Evolutionary conservation across 2,329 filamentous ascomycete genomes (phyloP).

Genomic region (Fusarium phyllophilum): DNA sequence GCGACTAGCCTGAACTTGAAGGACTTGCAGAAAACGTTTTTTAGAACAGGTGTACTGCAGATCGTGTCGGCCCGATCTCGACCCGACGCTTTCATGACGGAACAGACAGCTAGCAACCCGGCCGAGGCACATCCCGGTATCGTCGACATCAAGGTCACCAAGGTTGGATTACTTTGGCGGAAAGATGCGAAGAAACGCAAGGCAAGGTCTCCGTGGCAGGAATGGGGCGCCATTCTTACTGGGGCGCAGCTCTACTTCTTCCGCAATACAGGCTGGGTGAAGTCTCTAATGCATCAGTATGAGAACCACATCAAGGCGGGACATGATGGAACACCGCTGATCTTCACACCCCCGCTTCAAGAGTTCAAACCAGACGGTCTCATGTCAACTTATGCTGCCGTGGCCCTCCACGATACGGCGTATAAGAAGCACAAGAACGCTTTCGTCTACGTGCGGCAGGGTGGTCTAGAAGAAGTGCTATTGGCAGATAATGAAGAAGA

Average conservation of each 20-base stretch:
- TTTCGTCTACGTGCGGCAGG: conserved; percentile 88
- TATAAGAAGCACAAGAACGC: conserved; percentile 98
- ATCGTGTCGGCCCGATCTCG: conserved; percentile 94
- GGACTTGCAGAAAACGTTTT: conserved; percentile 87
- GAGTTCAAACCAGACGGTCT: conserved; percentile 94
- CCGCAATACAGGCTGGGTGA: conserved; percentile 91
- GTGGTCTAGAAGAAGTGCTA: conserved; percentile 88
- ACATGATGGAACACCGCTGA: conserved; percentile 78
- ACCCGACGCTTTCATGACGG: conserved; percentile 93
- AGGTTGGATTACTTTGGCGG: conserved; percentile 93
- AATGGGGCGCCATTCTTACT: conserved; percentile 97
- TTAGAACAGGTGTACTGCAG: conserved; percentile 89
- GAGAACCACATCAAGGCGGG: conserved; percentile 83
- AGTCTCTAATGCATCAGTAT: conserved; percentile 87
- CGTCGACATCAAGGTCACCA: conserved; percentile 97
- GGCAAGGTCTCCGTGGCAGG: conserved; percentile 94
- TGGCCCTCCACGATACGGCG: conserved; percentile 83
- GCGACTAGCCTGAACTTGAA: conserved; percentile 79
- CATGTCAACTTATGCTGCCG: conserved; percentile 92
- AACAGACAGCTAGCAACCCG: conserved; percentile 85
- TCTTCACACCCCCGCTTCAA: conserved; percentile 89
- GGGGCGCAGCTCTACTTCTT: conserved; percentile 98
- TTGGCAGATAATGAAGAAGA: conserved; percentile 90
- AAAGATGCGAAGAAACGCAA: conserved; percentile 96
- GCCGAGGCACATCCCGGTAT: conserved; percentile 89